phyloP scores from a whole-genome alignment of 2,329 filamentous ascomycete species.

The Graphilbum fragrans region DNA sequence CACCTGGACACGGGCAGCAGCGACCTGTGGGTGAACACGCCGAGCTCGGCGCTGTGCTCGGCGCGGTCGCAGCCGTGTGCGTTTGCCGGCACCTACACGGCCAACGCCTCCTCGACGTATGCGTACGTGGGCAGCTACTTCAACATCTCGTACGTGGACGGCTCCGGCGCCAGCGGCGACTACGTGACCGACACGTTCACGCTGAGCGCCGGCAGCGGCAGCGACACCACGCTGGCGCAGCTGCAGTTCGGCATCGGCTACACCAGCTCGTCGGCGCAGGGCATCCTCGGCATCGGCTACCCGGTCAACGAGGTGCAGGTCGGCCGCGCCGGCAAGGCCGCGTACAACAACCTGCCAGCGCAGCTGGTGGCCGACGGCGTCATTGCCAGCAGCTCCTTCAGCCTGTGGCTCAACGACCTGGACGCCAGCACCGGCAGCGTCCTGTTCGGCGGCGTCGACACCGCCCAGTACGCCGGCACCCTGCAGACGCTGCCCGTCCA shows the following conservation, averaged over 20 bases:
- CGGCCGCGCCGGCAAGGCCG: slow-evolving; percentile 33
- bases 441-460: slow-evolving; percentile 65
- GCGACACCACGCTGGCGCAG: slow-evolving; percentile 29
- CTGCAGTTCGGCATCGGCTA: slow-evolving; percentile 70
- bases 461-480: slow-evolving; percentile 47
- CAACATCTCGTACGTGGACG: slow-evolving; percentile 81
- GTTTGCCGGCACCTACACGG: slow-evolving; percentile 52
- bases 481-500: slow-evolving; percentile 59
- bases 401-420: slow-evolving; percentile 64
- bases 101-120: slow-evolving; percentile 67
- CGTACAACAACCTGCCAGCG: slow-evolving; percentile 59
- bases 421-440: slow-evolving; percentile 53
- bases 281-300: slow-evolving; percentile 82
- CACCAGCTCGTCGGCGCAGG: slow-evolving; percentile 45
- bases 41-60: slow-evolving; percentile 47
- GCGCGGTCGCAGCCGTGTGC: slow-evolving; percentile 37
- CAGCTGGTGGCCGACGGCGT: slow-evolving; percentile 47
- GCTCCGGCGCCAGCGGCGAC: slow-evolving; percentile 63
- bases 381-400: slow-evolving; percentile 58
- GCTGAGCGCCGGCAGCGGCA: slow-evolving; percentile 24
- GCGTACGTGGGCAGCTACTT: slow-evolving; percentile 61
- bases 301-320: slow-evolving; percentile 64
- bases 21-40: slow-evolving; percentile 60
- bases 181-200: slow-evolving; percentile 65
- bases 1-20: slow-evolving; percentile 59